Base-by-base conservation (phyloP, 1,139 yeast species). In the Taphrina wiesneri region DNA sequence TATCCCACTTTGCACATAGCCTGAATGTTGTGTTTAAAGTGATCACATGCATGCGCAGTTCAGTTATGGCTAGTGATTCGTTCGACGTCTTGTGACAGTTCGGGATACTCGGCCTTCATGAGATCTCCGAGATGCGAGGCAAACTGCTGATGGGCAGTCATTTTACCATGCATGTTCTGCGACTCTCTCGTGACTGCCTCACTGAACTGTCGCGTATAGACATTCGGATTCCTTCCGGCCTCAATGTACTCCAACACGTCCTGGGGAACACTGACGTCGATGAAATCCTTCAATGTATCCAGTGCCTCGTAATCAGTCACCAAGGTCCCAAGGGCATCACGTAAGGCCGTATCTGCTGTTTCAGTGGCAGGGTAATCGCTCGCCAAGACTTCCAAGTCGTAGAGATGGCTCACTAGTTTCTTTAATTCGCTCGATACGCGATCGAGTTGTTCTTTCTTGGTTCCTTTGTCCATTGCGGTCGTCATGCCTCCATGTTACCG, bases 221-320 rank as follows among this genome's bases (percentile, higher is more conserved):
- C 92, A 74, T 93, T 98, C 0, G 99, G 99, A 74, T 93, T 93
- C 71, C 99, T 81, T 1, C 99, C 99, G 73, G 91, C 96, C 74
- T 93, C 98, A 56, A 93, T 51, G 43, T 60, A 60, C 51, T 53
- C 56, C 23, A 43, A 30, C 46, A 46, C 59, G 39, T 54, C 59
- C 39, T 54, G 59, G 28, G 59, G 59, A 7, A 54, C 59, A 25
- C 49, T 39, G 30, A 52, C 30, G 34, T 17, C 36, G 39, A 32
- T 34, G 7, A 11, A 2, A n/a, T 26, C 32, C 21, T 41, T 11
- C 11, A 25, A n/a, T 25, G 46, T 34, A n/a, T 54, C 59, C 25
- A 54, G 49, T 7, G 32, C 49, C 15, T 11, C 36, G 17, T 28
- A 54, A 21, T 54, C 49, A 17, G 32, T 15, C 32, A 54, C 49